Evolutionary conservation across 192 early-diverging fungal genomes (phyloP).

Genomic region (Umbelopsis vinacea): DNA sequence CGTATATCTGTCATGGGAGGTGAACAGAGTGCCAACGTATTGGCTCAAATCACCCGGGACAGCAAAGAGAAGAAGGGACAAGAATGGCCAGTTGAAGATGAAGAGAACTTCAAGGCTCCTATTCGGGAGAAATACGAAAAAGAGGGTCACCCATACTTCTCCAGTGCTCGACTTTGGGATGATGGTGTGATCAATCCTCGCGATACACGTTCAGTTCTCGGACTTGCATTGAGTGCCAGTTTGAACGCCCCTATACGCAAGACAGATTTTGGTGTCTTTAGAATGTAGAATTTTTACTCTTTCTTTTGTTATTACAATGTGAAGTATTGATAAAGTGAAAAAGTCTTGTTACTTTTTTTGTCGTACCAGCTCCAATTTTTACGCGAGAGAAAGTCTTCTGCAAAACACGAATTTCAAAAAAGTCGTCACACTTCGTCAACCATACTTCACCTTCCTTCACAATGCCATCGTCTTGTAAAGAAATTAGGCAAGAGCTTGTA

Average conservation of each 20-base stretch:
- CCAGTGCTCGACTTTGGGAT: conserved; percentile 89
- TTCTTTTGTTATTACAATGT: background rate
- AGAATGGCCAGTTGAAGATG: conserved; percentile 78
- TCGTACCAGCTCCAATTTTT: too few relatives aligned
- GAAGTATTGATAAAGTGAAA: background rate
- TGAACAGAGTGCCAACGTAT: conserved; percentile 91
- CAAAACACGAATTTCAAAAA: background rate
- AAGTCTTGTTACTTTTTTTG: background rate
- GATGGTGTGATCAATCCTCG: conserved; percentile 92
- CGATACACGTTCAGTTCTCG: conserved; percentile 87
- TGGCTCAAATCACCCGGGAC: conserved; percentile 86
- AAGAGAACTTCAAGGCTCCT: conserved; percentile 82
- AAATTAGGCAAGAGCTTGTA: conserved; percentile 56
- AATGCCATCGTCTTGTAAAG: conserved; percentile 65
- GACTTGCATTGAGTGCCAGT: conserved; percentile 80
- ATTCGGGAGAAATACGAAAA: conserved; percentile 85
- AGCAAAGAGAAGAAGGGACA: conserved; percentile 75
- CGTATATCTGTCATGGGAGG: conserved; percentile 98
- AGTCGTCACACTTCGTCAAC: background rate
- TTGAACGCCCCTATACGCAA: conserved; percentile 72
- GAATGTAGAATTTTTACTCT: conserved; percentile 75
- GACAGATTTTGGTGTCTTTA: conserved; percentile 92
- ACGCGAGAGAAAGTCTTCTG: background rate
- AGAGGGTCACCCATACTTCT: conserved; percentile 97
- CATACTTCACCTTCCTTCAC: background rate